Evolutionary conservation across 768 basidiomycete genomes (phyloP).

Genomic region (Cystofilobasidium bisporidii): DNA sequence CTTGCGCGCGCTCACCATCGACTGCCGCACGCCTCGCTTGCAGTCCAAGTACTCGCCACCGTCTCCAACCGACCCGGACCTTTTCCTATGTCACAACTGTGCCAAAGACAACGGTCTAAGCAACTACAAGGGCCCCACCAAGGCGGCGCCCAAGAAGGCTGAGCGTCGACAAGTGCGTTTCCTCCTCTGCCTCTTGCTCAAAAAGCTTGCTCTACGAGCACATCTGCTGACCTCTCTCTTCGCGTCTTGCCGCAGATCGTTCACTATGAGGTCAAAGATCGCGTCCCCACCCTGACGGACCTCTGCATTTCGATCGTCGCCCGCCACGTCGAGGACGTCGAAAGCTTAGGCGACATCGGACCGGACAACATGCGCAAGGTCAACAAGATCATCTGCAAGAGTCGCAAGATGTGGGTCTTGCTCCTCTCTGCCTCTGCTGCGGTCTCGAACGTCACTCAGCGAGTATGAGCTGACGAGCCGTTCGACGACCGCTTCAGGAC

Average conservation of each 20-base stretch:
- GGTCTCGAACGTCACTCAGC: not conserved
- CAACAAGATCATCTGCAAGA: constrained; percentile 63
- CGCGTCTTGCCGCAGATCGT: constrained; percentile 42
- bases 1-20: constrained; percentile 10
- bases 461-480: no score
- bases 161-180: constrained; percentile 45
- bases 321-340: constrained; percentile 74
- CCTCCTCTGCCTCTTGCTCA: constrained; percentile 45
- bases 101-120: constrained; percentile 66
- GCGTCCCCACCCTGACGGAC: constrained; percentile 61
- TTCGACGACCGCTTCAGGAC: constrained; percentile 47
- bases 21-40: no score
- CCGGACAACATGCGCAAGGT: constrained; percentile 59
- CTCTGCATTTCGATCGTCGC: constrained; percentile 78
- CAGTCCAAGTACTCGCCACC: constrained; percentile 83
- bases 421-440: not conserved
- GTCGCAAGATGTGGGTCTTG: constrained; percentile 61
- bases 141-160: constrained; percentile 46
- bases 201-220: no score
- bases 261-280: constrained; percentile 52
- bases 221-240: not conserved
- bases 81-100: constrained; percentile 72
- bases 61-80: constrained; percentile 56
- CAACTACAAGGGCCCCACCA: constrained; percentile 52
- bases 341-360: constrained; percentile 67